Percentiles rank a stretch among this genome's conserved stretches.
These are phyloP conservation scores for Ettlia oleoabundans DNA, from an alignment of 139 green algal species.

Conservation along the genomic window DNA sequence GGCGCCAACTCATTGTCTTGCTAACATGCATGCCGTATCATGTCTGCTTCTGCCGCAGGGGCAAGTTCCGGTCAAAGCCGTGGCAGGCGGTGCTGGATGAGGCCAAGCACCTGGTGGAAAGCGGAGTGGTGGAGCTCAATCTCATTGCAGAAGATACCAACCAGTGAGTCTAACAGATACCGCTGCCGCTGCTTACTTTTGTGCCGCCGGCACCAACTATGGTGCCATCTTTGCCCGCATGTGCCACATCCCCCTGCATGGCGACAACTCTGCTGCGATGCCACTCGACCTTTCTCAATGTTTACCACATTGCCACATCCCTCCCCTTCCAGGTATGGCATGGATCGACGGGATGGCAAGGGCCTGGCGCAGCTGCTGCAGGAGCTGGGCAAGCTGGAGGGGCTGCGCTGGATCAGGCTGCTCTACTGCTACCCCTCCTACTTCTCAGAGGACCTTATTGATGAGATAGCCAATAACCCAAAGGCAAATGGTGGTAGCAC, in stretches of 20 bases:
- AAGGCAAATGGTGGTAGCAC: conserved; percentile 69
- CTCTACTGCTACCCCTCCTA: conserved; percentile 83
- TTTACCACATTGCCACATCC: no score
- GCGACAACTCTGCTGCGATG: no score
- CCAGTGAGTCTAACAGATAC: no score
- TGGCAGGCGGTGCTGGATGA: conserved; percentile 78
- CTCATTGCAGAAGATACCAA: conserved; percentile 73
- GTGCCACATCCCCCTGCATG: no score
- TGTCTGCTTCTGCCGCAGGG: conserved; percentile 52
- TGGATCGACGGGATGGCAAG: conserved; percentile 72
- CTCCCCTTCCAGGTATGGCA: conserved; percentile 89
- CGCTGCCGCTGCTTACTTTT: no score
- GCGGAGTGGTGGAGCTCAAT: conserved; percentile 84
- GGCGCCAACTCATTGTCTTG: no score
- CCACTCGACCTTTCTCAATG: no score
- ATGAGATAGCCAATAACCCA: conserved; percentile 86
- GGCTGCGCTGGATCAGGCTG: conserved; percentile 86
- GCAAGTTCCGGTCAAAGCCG: conserved; percentile 89
- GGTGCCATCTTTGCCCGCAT: no score
- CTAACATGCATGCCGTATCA: no score
- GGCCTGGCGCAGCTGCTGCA: conserved; percentile 79
- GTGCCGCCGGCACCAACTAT: no score
- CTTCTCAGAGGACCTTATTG: conserved; percentile 80
- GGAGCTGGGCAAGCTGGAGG: conserved; percentile 75
- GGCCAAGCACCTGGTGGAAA: conserved; percentile 69